Evolutionary conservation across 2,329 filamentous ascomycete species (phyloP).

Genomic region (Curvularia spicifera): DNA sequence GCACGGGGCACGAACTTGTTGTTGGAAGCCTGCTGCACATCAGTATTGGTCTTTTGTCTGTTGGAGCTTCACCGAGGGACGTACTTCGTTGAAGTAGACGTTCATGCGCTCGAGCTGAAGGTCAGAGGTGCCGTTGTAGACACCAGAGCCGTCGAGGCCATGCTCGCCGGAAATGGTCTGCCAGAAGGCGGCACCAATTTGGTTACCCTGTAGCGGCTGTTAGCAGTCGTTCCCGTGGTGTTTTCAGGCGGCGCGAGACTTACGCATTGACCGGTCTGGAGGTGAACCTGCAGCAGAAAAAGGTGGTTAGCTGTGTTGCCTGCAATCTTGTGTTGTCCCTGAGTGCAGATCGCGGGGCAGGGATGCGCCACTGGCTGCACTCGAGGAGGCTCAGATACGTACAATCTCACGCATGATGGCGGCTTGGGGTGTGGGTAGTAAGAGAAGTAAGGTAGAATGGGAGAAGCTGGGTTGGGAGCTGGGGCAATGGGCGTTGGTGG

Average conservation of each 20-base stretch:
- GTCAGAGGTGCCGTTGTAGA: constrained; percentile 98
- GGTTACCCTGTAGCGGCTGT: constrained; percentile 79
- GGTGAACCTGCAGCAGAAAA: constrained; percentile 80
- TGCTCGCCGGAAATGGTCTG: constrained; percentile 72
- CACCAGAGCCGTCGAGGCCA: constrained; percentile 94
- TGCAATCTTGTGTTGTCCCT: constrained; percentile 51
- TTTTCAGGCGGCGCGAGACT: constrained; percentile 50
- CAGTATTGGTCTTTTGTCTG: constrained; percentile 26
- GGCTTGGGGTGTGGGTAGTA: constrained; percentile 30
- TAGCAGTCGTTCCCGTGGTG: constrained; percentile 29
- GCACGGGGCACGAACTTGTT: constrained; percentile 99
- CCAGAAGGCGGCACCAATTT: constrained; percentile 99
- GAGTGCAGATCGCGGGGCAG: constrained; percentile 51
- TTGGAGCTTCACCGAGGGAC: constrained; percentile 32
- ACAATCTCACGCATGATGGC: constrained; percentile 73
- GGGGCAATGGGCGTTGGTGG: constrained; percentile 36
- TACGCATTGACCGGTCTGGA: constrained; percentile 99
- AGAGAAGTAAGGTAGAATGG: constrained; percentile 41
- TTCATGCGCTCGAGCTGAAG: constrained; percentile 99
- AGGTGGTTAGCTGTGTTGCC: constrained; percentile 62
- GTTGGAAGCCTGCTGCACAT: constrained; percentile 73
- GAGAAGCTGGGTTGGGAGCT: constrained; percentile 33
- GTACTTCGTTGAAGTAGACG: constrained; percentile 96
- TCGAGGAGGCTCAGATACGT: constrained; percentile 49
- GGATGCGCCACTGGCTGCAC: constrained; percentile 52